Percentiles rank a stretch among this genome's conserved stretches.
Evolutionary conservation across 176 grass and related monocot species (phyloP).

Genomic region (Microstegium vimineum): DNA sequence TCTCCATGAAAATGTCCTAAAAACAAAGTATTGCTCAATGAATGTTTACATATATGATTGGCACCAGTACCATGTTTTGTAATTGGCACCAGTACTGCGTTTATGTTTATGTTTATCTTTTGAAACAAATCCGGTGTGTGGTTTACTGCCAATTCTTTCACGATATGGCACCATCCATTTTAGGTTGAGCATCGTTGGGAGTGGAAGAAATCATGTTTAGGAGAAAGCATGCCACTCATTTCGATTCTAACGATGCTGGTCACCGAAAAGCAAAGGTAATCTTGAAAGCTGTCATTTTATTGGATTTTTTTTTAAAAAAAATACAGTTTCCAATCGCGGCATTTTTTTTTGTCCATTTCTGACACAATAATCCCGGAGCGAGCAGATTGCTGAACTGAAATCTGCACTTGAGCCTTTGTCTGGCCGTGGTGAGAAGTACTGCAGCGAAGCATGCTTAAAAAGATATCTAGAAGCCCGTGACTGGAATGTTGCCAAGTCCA

Average conservation of each 20-base stretch:
- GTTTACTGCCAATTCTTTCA: not conserved
- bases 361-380: not conserved
- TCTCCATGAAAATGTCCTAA: not conserved
- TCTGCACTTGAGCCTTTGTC: conserved; percentile 56
- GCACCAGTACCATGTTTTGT: not conserved
- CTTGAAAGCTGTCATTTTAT: not conserved
- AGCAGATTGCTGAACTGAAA: conserved; percentile 72
- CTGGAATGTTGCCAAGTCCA: conserved; percentile 68
- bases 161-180: not conserved
- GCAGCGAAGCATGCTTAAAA: conserved; percentile 50
- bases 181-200: conserved; percentile 7
- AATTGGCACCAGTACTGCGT: not conserved
- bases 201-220: conserved; percentile 60
- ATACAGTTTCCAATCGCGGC: not conserved
- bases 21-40: not conserved
- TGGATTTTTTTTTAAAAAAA: not conserved
- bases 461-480: conserved; percentile 79
- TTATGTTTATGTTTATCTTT: not conserved
- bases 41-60: too few relatives aligned
- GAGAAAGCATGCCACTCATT: conserved; percentile 45
- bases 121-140: not conserved
- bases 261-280: conserved; percentile 61
- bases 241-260: conserved; percentile 34
- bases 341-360: not conserved
- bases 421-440: conserved; percentile 36